Conservation (phyloP, 2,329 filamentous ascomycete species). For the Xylariales sp. region DNA sequence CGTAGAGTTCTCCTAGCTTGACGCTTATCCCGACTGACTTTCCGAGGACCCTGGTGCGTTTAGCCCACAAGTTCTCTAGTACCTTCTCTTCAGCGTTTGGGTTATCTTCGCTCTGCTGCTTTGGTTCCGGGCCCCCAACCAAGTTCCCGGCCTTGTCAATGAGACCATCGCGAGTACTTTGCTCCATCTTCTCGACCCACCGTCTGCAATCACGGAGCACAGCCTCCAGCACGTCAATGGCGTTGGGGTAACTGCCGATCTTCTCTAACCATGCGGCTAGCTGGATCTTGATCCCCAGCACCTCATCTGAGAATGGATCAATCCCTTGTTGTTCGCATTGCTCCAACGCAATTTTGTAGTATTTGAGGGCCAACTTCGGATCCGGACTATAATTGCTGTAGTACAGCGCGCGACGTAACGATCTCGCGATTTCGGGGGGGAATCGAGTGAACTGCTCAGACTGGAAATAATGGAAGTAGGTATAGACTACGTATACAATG, state of each 20-base stretch:
- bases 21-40: slow-evolving; percentile 72
- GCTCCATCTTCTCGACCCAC: slow-evolving; percentile 55
- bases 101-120: slow-evolving; percentile 11
- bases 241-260: slow-evolving; percentile 62
- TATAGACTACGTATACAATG: slow-evolving; percentile 33
- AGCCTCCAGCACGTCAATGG: slow-evolving; percentile 75
- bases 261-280: slow-evolving; percentile 76
- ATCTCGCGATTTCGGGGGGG: slow-evolving; percentile 68
- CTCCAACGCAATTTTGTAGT: slow-evolving; percentile 75
- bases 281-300: slow-evolving; percentile 83
- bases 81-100: slow-evolving; percentile 21
- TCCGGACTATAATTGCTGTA: slow-evolving; percentile 76
- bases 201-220: slow-evolving; percentile 63
- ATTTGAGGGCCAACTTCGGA: slow-evolving; percentile 71
- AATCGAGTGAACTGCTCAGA: slow-evolving; percentile 50
- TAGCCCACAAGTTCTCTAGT: slow-evolving; percentile 48
- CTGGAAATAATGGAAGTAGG: slow-evolving; percentile 54
- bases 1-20: slow-evolving; percentile 81
- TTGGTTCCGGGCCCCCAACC: slow-evolving; percentile 12
- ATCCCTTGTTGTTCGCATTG: slow-evolving; percentile 69
- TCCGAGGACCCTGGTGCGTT: slow-evolving; percentile 63
- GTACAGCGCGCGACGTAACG: slow-evolving; percentile 79
- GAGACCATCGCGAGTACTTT: slow-evolving; percentile 42
- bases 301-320: slow-evolving; percentile 86
- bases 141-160: slow-evolving; percentile 35